Percentiles rank a stretch among this genome's conserved stretches.
These are phyloP conservation scores for Fragaria ananassa DNA, from an alignment of 306 rosid genomes.

Conservation along the genomic window DNA sequence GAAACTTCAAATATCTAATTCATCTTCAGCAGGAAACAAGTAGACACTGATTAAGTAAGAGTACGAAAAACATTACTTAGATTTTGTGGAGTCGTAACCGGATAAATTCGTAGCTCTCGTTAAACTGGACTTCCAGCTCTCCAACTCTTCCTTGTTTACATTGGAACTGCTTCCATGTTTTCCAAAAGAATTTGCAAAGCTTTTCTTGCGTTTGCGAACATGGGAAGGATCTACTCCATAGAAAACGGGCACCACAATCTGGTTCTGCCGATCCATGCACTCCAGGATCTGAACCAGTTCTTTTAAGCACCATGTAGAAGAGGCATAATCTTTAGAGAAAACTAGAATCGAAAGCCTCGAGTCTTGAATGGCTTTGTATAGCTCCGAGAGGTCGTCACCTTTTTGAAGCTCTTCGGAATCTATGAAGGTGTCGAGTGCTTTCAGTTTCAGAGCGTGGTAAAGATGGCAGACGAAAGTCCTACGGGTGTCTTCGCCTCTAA, in stretches of 20 bases:
- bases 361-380: background rate
- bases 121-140: background rate
- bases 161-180: background rate
- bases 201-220: background rate
- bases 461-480: background rate
- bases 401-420: background rate
- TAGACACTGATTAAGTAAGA: background rate
- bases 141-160: background rate
- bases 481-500: conserved; percentile 5
- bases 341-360: background rate
- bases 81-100: background rate
- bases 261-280: background rate
- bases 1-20: too few species aligned
- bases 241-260: conserved; percentile 15
- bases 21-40: too few species aligned
- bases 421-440: background rate
- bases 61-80: background rate
- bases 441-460: background rate
- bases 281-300: conserved; percentile 13
- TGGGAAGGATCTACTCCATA: background rate
- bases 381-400: background rate
- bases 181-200: background rate
- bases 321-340: background rate
- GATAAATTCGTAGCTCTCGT: background rate
- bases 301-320: conserved; percentile 8